A percentile compares a stretch with the other conserved stretches of the same genome.
These are phyloP conservation scores for Biscogniauxia sp. DNA, from an alignment of 2,329 filamentous ascomycete species.

Conservation along the genomic window DNA sequence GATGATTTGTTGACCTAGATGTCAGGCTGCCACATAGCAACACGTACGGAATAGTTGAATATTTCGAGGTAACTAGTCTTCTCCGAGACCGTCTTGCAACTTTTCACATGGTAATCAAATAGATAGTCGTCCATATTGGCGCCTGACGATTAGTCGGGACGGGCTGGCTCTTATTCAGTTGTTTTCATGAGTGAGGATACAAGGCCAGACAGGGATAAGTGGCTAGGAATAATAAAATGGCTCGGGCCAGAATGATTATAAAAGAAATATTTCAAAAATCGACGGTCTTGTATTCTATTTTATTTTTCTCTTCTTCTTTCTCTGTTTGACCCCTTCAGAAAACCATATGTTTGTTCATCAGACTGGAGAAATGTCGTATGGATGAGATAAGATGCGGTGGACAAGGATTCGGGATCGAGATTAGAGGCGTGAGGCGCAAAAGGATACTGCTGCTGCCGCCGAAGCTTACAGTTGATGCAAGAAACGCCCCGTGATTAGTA, in stretches of 20 bases:
- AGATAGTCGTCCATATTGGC: constrained; percentile 57
- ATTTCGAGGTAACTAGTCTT: constrained; percentile 56
- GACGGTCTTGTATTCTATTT: background rate
- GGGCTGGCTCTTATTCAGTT: background rate
- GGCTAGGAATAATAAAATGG: background rate
- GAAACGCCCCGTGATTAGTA: background rate
- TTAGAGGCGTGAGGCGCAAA: constrained; percentile 3
- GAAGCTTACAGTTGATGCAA: background rate
- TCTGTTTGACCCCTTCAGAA: background rate
- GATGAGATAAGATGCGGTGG: background rate
- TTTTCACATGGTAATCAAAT: constrained; percentile 47
- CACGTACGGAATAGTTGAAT: constrained; percentile 56
- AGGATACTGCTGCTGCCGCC: constrained; percentile 4
- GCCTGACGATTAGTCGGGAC: background rate
- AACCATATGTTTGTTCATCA: constrained; percentile 9
- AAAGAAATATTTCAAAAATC: background rate
- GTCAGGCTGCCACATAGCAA: background rate
- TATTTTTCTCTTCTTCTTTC: background rate
- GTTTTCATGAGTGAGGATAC: constrained; percentile 3
- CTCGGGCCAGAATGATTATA: background rate
- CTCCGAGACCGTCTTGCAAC: constrained; percentile 50
- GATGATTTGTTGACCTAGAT: background rate
- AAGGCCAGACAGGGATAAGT: background rate
- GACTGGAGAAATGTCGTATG: constrained; percentile 2
- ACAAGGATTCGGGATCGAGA: background rate